A percentile compares a stretch with the other conserved stretches of the same genome.
These are phyloP conservation scores for Cenchrus purpureus DNA, from an alignment of 176 grass and related monocot species.

Conservation along the genomic window DNA sequence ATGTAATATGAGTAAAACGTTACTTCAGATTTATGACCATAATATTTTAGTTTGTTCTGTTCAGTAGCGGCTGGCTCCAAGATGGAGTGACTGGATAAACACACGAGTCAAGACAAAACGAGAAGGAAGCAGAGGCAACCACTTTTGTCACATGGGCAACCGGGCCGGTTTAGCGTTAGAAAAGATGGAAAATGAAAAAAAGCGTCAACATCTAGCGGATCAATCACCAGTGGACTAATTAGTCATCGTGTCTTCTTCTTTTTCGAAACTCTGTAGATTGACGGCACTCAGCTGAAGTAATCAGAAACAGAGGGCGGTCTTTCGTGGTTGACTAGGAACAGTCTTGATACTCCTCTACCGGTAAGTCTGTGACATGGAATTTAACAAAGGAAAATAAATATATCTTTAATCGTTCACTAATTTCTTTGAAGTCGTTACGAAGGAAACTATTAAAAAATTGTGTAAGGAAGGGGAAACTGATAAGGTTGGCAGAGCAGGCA, in stretches of 20 bases:
- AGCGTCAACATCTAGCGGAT: neutral
- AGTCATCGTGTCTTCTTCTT: no score
- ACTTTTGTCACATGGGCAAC: neutral
- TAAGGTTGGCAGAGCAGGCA: neutral
- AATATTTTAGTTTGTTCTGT: neutral
- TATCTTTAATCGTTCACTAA: neutral
- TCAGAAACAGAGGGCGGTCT: neutral
- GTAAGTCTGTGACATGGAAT: neutral
- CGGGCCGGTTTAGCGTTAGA: neutral
- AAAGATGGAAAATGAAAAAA: neutral
- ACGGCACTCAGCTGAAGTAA: neutral
- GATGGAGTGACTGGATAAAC: neutral
- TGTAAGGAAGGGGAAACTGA: neutral
- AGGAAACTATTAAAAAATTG: neutral
- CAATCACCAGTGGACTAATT: neutral
- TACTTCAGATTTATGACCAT: neutral
- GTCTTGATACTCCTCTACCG: neutral
- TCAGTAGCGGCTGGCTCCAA: neutral
- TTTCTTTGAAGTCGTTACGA: neutral
- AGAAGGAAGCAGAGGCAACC: neutral
- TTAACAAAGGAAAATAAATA: neutral
- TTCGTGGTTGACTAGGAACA: constrained; percentile 7
- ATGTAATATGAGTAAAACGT: neutral
- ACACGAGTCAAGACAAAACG: neutral
- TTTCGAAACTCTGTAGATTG: neutral